These are phyloP conservation scores for Dothiorella sarmentorum DNA, from an alignment of 2,329 filamentous ascomycete genomes.

Conservation along the genomic window DNA sequence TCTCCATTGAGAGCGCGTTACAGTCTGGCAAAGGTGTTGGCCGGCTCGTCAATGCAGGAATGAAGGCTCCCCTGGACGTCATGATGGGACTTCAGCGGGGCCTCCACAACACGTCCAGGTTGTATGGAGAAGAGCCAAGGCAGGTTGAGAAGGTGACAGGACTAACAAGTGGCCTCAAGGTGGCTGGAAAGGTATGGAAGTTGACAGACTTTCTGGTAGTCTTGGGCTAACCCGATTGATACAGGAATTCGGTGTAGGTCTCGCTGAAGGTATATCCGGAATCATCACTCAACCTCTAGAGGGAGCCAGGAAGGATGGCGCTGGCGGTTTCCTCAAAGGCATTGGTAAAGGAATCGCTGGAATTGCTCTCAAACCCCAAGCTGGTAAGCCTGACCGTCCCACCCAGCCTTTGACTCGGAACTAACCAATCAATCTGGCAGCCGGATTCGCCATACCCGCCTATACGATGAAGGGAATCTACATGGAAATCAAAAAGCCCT, in stretches of 20 bases:
- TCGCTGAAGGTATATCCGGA: slow-evolving; percentile 79
- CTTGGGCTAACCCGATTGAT: neutral
- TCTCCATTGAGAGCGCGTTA: slow-evolving; percentile 57
- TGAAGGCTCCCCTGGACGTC: slow-evolving; percentile 81
- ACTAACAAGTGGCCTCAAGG: slow-evolving; percentile 69
- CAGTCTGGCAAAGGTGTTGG: slow-evolving; percentile 65
- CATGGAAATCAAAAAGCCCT: slow-evolving; percentile 68
- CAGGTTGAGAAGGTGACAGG: slow-evolving; percentile 77
- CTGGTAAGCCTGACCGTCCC: slow-evolving; percentile 51
- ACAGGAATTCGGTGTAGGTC: slow-evolving; percentile 68
- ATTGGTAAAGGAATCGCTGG: slow-evolving; percentile 82
- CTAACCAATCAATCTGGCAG: neutral
- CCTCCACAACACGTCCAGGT: slow-evolving; percentile 79
- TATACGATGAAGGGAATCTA: slow-evolving; percentile 82
- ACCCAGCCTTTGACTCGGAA: too few species aligned
- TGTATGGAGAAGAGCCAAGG: slow-evolving; percentile 81
- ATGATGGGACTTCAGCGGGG: slow-evolving; percentile 78
- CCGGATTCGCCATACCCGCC: slow-evolving; percentile 60
- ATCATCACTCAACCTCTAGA: slow-evolving; percentile 73
- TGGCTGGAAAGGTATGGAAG: slow-evolving; percentile 62
- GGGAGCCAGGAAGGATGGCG: slow-evolving; percentile 64
- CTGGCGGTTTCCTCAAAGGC: slow-evolving; percentile 70
- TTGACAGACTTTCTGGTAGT: neutral
- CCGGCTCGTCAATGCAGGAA: slow-evolving; percentile 69
- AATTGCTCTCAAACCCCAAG: slow-evolving; percentile 75